These are phyloP conservation scores for Backusella psychrophila DNA, from an alignment of 192 early-diverging fungal genomes.

Conservation along the genomic window DNA sequence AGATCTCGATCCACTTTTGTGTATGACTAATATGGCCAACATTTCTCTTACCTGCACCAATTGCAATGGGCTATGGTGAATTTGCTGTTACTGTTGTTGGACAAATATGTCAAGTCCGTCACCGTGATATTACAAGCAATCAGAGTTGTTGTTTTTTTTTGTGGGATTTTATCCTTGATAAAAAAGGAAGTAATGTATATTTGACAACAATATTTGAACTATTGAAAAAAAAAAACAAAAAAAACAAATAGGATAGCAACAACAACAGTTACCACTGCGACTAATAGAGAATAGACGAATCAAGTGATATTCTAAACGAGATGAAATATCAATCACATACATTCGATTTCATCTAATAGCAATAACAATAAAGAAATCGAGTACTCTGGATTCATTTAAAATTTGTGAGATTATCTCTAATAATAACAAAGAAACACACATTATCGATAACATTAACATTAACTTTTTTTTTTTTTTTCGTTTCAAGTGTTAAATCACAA, in stretches of 20 bases:
- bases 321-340: not conserved
- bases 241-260: not conserved
- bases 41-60: not conserved
- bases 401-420: not conserved
- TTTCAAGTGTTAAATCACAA: not conserved
- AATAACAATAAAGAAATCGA: no score
- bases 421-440: not conserved
- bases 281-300: not conserved
- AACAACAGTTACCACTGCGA: not conserved
- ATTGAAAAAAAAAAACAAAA: no score
- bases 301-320: not conserved
- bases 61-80: not conserved
- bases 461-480: not conserved
- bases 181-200: no score
- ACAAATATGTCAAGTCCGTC: constrained; percentile 1
- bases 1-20: not conserved
- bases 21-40: not conserved
- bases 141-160: not conserved
- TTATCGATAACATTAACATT: no score
- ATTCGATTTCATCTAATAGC: not conserved
- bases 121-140: not conserved
- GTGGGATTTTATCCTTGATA: no score
- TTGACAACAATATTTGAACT: no score
- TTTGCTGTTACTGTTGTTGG: not conserved
- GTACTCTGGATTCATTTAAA: not conserved